Base-by-base conservation (phyloP, 2,329 filamentous ascomycete genomes). In the Diaporthe caulivora region DNA sequence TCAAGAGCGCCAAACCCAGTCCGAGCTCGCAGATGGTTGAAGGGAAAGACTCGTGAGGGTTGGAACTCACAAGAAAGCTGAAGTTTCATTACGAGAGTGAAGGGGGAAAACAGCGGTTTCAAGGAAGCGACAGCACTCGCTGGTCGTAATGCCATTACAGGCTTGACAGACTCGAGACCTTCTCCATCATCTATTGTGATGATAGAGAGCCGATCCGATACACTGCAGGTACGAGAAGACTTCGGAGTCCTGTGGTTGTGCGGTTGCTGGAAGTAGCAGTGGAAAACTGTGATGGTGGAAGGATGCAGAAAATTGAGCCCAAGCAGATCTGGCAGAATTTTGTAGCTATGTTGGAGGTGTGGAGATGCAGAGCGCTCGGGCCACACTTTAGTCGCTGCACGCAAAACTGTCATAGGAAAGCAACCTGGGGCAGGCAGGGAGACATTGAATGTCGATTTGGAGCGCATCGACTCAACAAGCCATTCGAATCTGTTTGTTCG, bases 1-100 rank as follows among this genome's bases (percentile, higher is more conserved):
- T 91, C 89, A 90, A 78, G 75, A 84, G 83, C 81, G 75, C 76
- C 70, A 74, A 70, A 53, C 73, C 74, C 68, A 71, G 71, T 71
- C 74, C 71, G 57, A 62, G 69, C 70, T 44, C 51, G 51, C 17
- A 57, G 54, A 47, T 74, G 31, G 49, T 53, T 49, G 58, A 18
- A 34, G 5, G n/a, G 18, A 3, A 34, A 15, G 17, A 1, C 26
- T n/a, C 13, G 13, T 5, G 67, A 7, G 68, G 26, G 13, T 55
- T 17, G 8, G 15, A n/a, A 75, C 74, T 55, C 44, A 75, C 74
- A 67, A 44, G 26, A 44, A 37, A 6, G 51, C 34, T 26, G 65
- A 3, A 21, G 40, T 42, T 24, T 68, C 37, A n/a, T n/a, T n/a
- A 26, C 31, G 7, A 13, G 31, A 37, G 24, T 44, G 58, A 71